These are phyloP conservation scores for Aspergillus bridgeri DNA, from an alignment of 495 filamentous ascomycete genomes.

Conservation along the genomic window DNA sequence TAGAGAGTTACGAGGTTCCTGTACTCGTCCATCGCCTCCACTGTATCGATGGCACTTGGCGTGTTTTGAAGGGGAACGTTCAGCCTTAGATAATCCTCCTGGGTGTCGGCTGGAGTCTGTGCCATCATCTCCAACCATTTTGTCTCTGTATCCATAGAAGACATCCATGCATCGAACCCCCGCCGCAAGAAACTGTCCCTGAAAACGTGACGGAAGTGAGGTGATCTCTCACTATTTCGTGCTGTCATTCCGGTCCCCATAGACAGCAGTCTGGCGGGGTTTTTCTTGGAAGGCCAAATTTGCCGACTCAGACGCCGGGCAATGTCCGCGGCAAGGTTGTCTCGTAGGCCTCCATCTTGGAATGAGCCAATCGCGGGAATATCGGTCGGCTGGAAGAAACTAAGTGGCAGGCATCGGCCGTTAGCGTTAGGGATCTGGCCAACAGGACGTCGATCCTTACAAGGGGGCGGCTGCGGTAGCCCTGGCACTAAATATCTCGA, in stretches of 20 bases:
- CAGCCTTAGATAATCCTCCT: conserved; percentile 9
- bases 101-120: conserved; percentile 4
- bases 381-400: conserved; percentile 18
- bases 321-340: conserved; percentile 23
- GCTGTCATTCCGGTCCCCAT: conserved; percentile 15
- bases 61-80: conserved; percentile 13
- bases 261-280: conserved; percentile 13
- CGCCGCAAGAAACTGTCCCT: conserved; percentile 20
- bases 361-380: conserved; percentile 19
- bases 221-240: conserved; percentile 6
- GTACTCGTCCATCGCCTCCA: conserved; percentile 19
- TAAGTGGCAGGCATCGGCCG: conserved; percentile 3
- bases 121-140: conserved; percentile 16
- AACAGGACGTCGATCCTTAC: conserved; percentile 2
- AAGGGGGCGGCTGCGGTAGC: conserved; percentile 19
- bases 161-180: conserved; percentile 22
- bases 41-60: conserved; percentile 12
- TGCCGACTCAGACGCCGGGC: conserved; percentile 10
- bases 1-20: conserved; percentile 17
- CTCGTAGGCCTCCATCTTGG: conserved; percentile 20
- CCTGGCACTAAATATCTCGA: conserved; percentile 11
- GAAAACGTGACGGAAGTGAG: conserved; percentile 20
- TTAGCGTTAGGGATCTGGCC: not conserved
- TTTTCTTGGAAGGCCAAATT: conserved; percentile 15
- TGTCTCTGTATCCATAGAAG: conserved; percentile 17